Conservation (phyloP, 2,329 filamentous ascomycete species). For the Diaporthe vexans region DNA sequence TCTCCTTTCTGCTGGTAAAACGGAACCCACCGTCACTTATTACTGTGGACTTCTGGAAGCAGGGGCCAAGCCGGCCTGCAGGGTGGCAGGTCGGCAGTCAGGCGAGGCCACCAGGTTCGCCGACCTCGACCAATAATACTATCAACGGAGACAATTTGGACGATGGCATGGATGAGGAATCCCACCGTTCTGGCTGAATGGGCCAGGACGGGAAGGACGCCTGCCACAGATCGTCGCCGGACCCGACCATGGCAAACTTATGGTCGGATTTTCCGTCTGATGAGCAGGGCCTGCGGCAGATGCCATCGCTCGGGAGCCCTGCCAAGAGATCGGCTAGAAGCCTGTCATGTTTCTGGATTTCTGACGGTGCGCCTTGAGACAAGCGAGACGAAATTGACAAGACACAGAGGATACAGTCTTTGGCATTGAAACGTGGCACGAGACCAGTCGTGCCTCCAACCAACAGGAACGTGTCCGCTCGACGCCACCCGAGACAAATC, state of each 20-base stretch:
- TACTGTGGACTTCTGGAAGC: neutral
- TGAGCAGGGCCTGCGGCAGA: constrained; percentile 1
- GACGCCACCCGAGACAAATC: constrained; percentile 4
- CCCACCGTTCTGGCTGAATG: neutral
- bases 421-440: constrained; percentile 2
- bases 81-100: neutral
- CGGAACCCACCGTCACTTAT: neutral
- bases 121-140: neutral
- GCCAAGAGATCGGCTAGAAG: constrained; percentile 27
- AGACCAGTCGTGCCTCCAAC: neutral
- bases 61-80: neutral
- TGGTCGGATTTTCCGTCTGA: constrained; percentile 19
- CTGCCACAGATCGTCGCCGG: neutral
- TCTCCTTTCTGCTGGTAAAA: constrained; percentile 1
- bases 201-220: neutral
- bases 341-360: constrained; percentile 26
- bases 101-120: neutral
- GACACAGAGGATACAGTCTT: neutral
- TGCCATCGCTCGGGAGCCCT: constrained; percentile 3
- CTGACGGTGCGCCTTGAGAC: neutral
- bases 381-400: neutral
- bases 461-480: neutral
- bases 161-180: neutral
- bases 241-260: neutral
- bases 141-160: neutral